phyloP scores from a whole-genome alignment of 805 yeast genomes.

The Hanseniaspora occidentalis region DNA sequence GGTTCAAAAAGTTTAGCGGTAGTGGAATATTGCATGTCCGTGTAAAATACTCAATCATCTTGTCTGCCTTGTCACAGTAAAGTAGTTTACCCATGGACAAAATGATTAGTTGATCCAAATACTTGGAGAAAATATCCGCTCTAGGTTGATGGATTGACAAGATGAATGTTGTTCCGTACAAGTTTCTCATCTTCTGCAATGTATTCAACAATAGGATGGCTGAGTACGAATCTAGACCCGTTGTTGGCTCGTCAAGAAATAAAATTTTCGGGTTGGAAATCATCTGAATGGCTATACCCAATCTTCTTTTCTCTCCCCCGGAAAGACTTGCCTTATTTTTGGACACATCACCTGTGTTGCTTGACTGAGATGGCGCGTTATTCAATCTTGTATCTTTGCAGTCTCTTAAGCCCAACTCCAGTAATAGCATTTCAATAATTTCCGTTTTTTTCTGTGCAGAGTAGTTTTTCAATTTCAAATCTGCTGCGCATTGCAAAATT shows the following conservation, averaged over 20 bases:
- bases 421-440: conserved; percentile 47
- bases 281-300: conserved; percentile 68
- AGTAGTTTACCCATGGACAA: conserved; percentile 52
- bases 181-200: conserved; percentile 40
- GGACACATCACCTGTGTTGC: conserved; percentile 26
- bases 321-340: conserved; percentile 48
- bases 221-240: conserved; percentile 72
- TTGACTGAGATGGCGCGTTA: neutral
- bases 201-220: conserved; percentile 54
- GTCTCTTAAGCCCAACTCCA: conserved; percentile 53
- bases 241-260: conserved; percentile 80
- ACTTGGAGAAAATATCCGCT: conserved; percentile 48
- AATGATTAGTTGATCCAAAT: conserved; percentile 57
- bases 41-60: conserved; percentile 37
- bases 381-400: conserved; percentile 43
- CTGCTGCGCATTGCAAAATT: conserved; percentile 58
- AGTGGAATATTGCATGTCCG: conserved; percentile 34
- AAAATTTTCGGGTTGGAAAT: conserved; percentile 64
- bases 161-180: conserved; percentile 56
- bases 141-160: conserved; percentile 80
- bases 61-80: conserved; percentile 34
- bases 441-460: conserved; percentile 30
- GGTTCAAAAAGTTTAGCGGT: conserved; percentile 31
- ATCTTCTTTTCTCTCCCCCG: conserved; percentile 76
- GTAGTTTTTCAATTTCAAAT: conserved; percentile 45